Base-by-base conservation (phyloP, 2,329 filamentous ascomycete species). In the Stagonosporopsis chrysanthemi region DNA sequence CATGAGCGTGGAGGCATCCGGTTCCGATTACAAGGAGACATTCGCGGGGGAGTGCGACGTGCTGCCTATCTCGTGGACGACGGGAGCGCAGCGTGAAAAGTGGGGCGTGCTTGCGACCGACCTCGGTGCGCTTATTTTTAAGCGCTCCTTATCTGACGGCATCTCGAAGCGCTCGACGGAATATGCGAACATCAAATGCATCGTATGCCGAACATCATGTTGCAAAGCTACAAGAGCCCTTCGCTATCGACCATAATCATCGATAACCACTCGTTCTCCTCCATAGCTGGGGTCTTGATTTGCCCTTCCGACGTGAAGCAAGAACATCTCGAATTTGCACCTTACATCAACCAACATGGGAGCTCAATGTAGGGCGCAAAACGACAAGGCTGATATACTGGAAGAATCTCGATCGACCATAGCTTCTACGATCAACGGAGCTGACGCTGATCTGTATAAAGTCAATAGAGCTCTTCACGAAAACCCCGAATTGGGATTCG, bases 401-500 rank as follows among this genome's bases (percentile, higher is more conserved):
- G 50, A 49, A 17, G 29, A 39, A n/a, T 29, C 29, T 17, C 58
- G 53, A 5, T 41, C 33, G 4, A 64, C 47, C 12, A 38, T 64
- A 8, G 14, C 28, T 4, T 54, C 50, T 4, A 58, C 59, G 4
- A 62, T 68, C 19, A 58, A 65, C 11, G 26, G 28, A 2, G 52
- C 49, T 15, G 45, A 51, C 22, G 17, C 43, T 6, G 52, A 52
- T 22, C 50, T 68, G 15, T 55, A 50, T 28, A 58, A 62, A 15
- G 33, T 84, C 52, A 83, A 81, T 68, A 78, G 80, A 45, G 78
- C 78, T 57, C 82, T 85, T 14, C 81, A 82, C 64, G 79, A 82
- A 46, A 79, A 83, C 51, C 82, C 82, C 0, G 82, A 84, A 61
- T 66, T 82, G 0, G 78, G 76, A 0, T 83, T 77, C 60, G 61